Percentiles rank a stretch among this genome's conserved stretches.
Evolutionary conservation across 2,329 filamentous ascomycete species (phyloP).

Genomic region (Arachnomyces sp.): DNA sequence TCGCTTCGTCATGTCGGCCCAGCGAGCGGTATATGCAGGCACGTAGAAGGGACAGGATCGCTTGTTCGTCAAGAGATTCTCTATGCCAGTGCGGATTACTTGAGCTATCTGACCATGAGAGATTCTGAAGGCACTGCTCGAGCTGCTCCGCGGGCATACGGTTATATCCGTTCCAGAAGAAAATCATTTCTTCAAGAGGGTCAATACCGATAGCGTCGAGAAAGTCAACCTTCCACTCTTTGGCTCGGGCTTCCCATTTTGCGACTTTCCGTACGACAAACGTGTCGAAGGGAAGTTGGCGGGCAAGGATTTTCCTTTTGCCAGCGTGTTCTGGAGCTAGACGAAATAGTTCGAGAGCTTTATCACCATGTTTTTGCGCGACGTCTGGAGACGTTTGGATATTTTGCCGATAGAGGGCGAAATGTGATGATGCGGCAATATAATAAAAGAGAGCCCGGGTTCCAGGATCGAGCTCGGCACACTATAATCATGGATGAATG

Average conservation of each 20-base stretch:
- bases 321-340: conserved; percentile 67
- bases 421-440: conserved; percentile 66
- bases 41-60: conserved; percentile 57
- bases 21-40: conserved; percentile 59
- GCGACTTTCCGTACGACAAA: conserved; percentile 75
- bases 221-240: conserved; percentile 57
- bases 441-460: conserved; percentile 84
- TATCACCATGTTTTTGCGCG: conserved; percentile 50
- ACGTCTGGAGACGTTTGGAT: conserved; percentile 26
- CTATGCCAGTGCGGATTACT: conserved; percentile 42
- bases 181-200: conserved; percentile 83
- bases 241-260: conserved; percentile 77
- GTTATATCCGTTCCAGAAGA: conserved; percentile 84
- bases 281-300: conserved; percentile 79
- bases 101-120: conserved; percentile 62
- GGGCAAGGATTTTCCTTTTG: conserved; percentile 82
- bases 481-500: conserved; percentile 34
- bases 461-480: conserved; percentile 80
- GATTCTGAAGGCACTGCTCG: conserved; percentile 51
- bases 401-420: conserved; percentile 65
- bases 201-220: conserved; percentile 73
- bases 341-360: conserved; percentile 61
- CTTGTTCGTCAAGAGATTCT: conserved; percentile 52
- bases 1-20: conserved; percentile 56
- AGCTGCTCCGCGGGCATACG: conserved; percentile 64